phyloP scores from a whole-genome alignment of 1,284 basidiomycete genomes.

The Boletus mariae region DNA sequence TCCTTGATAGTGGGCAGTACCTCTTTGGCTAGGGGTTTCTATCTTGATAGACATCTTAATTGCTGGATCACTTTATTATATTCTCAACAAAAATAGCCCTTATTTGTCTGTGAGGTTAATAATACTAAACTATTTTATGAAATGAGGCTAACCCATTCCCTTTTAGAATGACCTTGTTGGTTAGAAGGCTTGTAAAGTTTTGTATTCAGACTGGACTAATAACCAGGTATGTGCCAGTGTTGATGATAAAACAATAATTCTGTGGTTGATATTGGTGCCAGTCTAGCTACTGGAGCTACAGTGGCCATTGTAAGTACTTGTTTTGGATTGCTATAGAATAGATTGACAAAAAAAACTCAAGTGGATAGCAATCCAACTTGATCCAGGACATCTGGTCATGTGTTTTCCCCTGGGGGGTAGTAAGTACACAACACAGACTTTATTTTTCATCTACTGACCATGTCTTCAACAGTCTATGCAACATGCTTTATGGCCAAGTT shows the following conservation, averaged over 20 bases:
- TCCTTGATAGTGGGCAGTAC: conserved; percentile 16
- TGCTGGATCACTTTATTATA: conserved; percentile 18
- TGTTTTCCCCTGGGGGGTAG: conserved; percentile 23
- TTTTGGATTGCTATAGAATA: neutral
- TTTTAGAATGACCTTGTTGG: conserved; percentile 12
- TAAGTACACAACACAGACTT: conserved; percentile 5
- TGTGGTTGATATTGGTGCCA: neutral
- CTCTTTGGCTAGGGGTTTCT: conserved; percentile 22
- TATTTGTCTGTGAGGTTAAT: conserved; percentile 14
- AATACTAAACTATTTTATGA: neutral
- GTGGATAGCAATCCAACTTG: conserved; percentile 19
- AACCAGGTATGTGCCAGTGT: conserved; percentile 15
- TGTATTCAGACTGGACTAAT: conserved; percentile 27
- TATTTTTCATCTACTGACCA: neutral
- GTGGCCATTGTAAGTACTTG: conserved; percentile 14
- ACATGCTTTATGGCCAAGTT: conserved; percentile 28
- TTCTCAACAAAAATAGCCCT: conserved; percentile 7
- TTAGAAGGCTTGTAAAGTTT: conserved; percentile 19
- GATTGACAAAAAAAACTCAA: neutral
- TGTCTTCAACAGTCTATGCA: conserved; percentile 23
- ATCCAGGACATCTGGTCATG: conserved; percentile 18
- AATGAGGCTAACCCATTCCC: neutral
- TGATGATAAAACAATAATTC: neutral
- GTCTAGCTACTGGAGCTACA: conserved; percentile 14
- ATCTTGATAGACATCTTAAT: conserved; percentile 21